Percentiles rank a stretch among this genome's conserved stretches.
Evolutionary conservation across 805 yeast genomes (phyloP).

Genomic region (Yamadazyma olivae): DNA sequence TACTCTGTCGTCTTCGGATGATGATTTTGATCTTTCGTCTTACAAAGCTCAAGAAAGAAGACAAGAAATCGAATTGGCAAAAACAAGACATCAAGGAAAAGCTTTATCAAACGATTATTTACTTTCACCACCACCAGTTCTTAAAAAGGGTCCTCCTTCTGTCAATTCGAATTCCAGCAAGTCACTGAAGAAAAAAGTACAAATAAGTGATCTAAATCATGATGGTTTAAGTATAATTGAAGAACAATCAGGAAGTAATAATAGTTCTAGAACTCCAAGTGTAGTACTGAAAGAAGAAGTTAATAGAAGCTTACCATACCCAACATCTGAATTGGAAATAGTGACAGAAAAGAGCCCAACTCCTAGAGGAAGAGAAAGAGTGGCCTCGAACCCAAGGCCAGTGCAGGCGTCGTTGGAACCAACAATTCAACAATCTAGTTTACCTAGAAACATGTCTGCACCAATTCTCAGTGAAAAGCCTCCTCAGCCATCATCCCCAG

Average conservation of each 20-base stretch:
- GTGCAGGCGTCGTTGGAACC: background rate
- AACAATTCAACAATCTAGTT: background rate
- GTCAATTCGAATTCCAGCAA: slow-evolving; percentile 23
- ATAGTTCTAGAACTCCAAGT: slow-evolving; percentile 31
- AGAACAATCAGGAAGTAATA: slow-evolving; percentile 27
- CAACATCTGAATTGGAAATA: background rate
- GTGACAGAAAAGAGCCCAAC: background rate
- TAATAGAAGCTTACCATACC: background rate
- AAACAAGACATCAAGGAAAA: background rate
- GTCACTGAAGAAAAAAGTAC: slow-evolving; percentile 20
- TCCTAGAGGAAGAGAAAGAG: background rate
- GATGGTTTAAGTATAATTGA: slow-evolving; percentile 44
- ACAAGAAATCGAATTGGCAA: background rate
- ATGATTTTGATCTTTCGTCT: slow-evolving; percentile 3
- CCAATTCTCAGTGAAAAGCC: background rate
- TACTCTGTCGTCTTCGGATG: slow-evolving; percentile 18
- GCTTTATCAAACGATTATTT: background rate
- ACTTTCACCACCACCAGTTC: slow-evolving; percentile 6
- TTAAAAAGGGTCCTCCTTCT: slow-evolving; percentile 25
- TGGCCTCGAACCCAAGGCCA: background rate
- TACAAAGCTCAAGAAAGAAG: background rate
- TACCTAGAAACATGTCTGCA: background rate
- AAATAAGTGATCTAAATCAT: slow-evolving; percentile 17
- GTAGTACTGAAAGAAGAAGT: slow-evolving; percentile 10
- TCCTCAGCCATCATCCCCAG: background rate